These are phyloP conservation scores for Hyaloperonospora arabidopsidis DNA, from an alignment of 352 stramenopile genomes.

Conservation along the genomic window DNA sequence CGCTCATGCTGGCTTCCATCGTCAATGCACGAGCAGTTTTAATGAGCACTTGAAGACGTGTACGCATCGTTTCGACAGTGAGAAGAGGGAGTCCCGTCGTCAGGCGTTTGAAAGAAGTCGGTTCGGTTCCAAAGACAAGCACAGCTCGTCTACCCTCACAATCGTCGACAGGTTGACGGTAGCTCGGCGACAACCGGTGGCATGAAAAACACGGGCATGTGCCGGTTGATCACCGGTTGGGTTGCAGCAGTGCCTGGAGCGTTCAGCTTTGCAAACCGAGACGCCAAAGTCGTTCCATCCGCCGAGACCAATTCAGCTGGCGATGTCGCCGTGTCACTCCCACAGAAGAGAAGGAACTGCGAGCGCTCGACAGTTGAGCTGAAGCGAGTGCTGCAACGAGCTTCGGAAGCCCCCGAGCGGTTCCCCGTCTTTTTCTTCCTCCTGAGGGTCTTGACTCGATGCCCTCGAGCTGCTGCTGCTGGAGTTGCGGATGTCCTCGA, in stretches of 20 bases:
- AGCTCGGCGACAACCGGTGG: constrained; percentile 6
- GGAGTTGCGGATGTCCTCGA: too few species aligned
- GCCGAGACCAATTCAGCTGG: constrained; percentile 9
- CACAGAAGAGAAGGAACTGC: constrained; percentile 77
- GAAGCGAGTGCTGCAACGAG: constrained; percentile 22
- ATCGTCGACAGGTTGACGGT: too few species aligned
- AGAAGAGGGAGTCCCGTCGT: too few species aligned
- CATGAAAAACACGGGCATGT: constrained; percentile 70
- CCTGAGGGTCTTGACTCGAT: constrained; percentile 18
- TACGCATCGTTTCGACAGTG: constrained; percentile 5
- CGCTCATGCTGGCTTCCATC: constrained; percentile 12
- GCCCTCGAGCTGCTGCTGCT: constrained; percentile 6
- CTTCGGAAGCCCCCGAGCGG: too few species aligned
- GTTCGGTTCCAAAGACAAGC: too few species aligned
- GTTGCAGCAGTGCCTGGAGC: constrained; percentile 10
- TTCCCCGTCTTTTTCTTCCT: too few species aligned
- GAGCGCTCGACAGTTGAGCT: constrained; percentile 43
- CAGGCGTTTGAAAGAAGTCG: too few species aligned
- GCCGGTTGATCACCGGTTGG: constrained; percentile 46
- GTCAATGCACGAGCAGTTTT: too few species aligned
- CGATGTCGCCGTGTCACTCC: constrained; percentile 36
- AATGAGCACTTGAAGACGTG: too few species aligned
- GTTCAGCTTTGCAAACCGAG: constrained; percentile 22
- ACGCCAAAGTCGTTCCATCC: constrained; percentile 20
- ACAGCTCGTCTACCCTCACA: too few species aligned